phyloP scores from a whole-genome alignment of 2,329 filamentous ascomycete species.

The Calonectria honghensis region DNA sequence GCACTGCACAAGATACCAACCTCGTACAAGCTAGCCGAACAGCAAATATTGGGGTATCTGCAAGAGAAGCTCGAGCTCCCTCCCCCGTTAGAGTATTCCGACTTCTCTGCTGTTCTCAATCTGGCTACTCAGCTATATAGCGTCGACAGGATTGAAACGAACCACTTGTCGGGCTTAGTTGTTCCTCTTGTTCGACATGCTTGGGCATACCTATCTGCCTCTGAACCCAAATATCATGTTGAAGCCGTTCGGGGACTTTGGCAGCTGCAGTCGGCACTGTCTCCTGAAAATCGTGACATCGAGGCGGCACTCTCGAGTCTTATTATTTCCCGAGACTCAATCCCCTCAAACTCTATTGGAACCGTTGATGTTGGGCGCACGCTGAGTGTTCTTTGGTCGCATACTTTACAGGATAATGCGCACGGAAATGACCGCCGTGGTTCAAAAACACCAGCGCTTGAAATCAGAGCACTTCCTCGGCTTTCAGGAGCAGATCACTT shows the following conservation, averaged over 20 bases:
- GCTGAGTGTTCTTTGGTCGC: conserved; percentile 89
- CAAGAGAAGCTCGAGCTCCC: conserved; percentile 66
- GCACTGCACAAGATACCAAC: conserved; percentile 72
- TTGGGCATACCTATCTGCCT: conserved; percentile 88
- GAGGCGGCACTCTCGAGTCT: conserved; percentile 85
- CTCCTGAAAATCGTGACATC: conserved; percentile 81
- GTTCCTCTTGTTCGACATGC: conserved; percentile 81
- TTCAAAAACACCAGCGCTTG: conserved; percentile 64
- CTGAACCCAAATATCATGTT: conserved; percentile 93
- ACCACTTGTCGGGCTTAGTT: conserved; percentile 78
- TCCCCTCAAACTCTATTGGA: conserved; percentile 50
- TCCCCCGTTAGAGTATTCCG: conserved; percentile 67
- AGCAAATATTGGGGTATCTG: conserved; percentile 70
- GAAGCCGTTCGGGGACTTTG: conserved; percentile 92
- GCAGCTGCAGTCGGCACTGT: conserved; percentile 86
- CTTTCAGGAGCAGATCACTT: conserved; percentile 77
- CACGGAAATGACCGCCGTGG: conserved; percentile 68
- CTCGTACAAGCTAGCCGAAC: conserved; percentile 65
- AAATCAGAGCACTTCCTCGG: conserved; percentile 61
- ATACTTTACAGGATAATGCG: conserved; percentile 79
- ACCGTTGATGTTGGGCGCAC: conserved; percentile 78
- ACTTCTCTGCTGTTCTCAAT: conserved; percentile 76
- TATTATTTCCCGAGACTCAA: conserved; percentile 73
- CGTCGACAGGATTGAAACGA: conserved; percentile 69
- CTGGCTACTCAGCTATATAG: conserved; percentile 75